Base-by-base conservation (phyloP, 2,329 filamentous ascomycete genomes). In the Colletotrichum trifolii region DNA sequence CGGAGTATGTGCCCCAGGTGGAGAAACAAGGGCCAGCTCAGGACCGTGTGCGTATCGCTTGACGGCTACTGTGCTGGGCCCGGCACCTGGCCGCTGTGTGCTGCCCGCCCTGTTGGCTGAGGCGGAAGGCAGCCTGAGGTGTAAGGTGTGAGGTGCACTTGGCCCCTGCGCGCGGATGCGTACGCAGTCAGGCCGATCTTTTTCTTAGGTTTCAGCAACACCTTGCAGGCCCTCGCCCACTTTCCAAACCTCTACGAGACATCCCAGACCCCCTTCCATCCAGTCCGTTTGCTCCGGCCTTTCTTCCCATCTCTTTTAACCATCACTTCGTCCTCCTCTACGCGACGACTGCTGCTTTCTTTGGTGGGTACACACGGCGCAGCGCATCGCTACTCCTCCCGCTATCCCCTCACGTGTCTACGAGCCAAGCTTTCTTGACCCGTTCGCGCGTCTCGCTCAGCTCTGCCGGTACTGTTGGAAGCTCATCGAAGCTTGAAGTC, bases 181-280 rank as follows among this genome's bases (percentile, higher is more conserved):
- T 55, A 57, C 54, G 45, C 33, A 55, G 65, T 52, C 42, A 68
- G 58, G 58, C 63, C 54, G 58, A 61, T 67, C 58, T 67, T 67
- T 67, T 70, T 68, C 65, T 55, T 66, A 67, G 63, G 72, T 74
- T 74, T 72, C 71, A 73, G 68, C 71, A 68, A 66, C 61, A 68
- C 59, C 71, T 70, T 71, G 66, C 25, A 25, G 25, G 25, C 66
- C 70, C 57, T 68, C 70, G 63, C 54, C 58, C 64, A 62, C 40
- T 60, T 69, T 60, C 69, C 67, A 71, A 71, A 72, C 70, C 66
- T 67, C 69, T 66, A 61, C 65, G 61, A 67, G 61, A 67, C 65
- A 67, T 60, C 60, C 25, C 61, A 55, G 55, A 57, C 52, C 65
- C 56, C 65, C 55, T 67, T 61, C 65, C 54, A 67, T 61, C 48